A percentile compares a stretch with the other conserved stretches of the same genome.
phyloP scores from a whole-genome alignment of 306 rosid species.

The Cyclanthera cordifolia region DNA sequence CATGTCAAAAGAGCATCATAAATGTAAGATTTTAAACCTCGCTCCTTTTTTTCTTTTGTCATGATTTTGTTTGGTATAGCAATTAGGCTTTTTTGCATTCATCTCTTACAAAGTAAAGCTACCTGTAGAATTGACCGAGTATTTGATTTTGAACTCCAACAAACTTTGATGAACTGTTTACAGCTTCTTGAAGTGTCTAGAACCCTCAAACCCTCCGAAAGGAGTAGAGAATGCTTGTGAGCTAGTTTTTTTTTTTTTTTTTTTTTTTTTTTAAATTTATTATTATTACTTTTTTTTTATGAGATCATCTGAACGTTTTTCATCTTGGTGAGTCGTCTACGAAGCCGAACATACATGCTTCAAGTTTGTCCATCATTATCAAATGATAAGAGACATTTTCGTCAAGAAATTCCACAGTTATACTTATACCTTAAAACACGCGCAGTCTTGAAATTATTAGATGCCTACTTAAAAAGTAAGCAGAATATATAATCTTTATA shows the following conservation, averaged over 20 bases:
- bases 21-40: constrained; percentile 36
- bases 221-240: background rate
- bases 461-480: no score
- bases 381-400: no score
- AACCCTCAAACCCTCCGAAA: background rate
- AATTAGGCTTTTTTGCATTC: background rate
- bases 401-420: no score
- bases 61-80: background rate
- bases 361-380: no score
- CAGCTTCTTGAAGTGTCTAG: background rate
- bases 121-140: background rate
- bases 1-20: constrained; percentile 58
- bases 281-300: no score
- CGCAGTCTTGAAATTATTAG: no score
- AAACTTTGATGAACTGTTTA: background rate
- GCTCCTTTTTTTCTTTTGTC: background rate
- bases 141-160: background rate
- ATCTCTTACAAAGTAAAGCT: background rate
- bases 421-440: no score
- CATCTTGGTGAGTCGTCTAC: background rate
- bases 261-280: no score
- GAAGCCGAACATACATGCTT: background rate
- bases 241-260: background rate
- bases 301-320: background rate
- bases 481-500: background rate